Base-by-base conservation (phyloP, 2,329 filamentous ascomycete species). In the Elsinoe necatrix region DNA sequence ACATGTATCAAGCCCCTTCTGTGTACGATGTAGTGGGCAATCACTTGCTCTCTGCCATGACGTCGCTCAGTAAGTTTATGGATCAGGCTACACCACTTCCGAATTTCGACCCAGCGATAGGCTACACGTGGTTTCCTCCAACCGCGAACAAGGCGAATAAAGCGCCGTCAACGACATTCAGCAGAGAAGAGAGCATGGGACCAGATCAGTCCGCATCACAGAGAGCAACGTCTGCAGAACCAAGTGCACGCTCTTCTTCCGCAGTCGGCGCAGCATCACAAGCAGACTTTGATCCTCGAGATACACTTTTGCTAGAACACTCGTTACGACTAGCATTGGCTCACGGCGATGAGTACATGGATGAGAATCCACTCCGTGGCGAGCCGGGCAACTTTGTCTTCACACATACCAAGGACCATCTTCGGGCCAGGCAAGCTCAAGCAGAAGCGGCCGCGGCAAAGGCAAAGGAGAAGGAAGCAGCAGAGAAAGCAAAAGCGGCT, bases 321-420 rank as follows among this genome's bases (percentile, higher is more conserved):
- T 65, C 62, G 14, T 54, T 71, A 2, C 50, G 59, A 5, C 61
- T 66, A 56, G 61, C 65, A 25, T 69, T 78, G 11, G 70, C 70
- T 6, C 83, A 80, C 63, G 79, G 76, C 12, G 76, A 81, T 61
- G 82, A 85, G 60, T 85, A 76, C 68, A 81, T 81, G 72, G 82
- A 85, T 65, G 81, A 84, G 63, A 82, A 79, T 59, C 81, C 82
- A 0, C 69, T 85, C 12, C 72, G 78, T 6, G 82, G 82, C 48
- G 82, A 85, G 64, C 82, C 83, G 0, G 82, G 82, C 27, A 77
- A 76, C 3, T 84, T 85, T 62, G 78, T 81, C 55, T 75, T 84
- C 61, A 74, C 75, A 3, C 70, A 71, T 31, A 74, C 75, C 1
- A 68, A 67, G 23, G 67, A 70, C 31, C 70, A 69, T 7, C 67